These are phyloP conservation scores for Neolecta irregularis DNA, from an alignment of 1,139 yeast genomes.

Conservation along the genomic window DNA sequence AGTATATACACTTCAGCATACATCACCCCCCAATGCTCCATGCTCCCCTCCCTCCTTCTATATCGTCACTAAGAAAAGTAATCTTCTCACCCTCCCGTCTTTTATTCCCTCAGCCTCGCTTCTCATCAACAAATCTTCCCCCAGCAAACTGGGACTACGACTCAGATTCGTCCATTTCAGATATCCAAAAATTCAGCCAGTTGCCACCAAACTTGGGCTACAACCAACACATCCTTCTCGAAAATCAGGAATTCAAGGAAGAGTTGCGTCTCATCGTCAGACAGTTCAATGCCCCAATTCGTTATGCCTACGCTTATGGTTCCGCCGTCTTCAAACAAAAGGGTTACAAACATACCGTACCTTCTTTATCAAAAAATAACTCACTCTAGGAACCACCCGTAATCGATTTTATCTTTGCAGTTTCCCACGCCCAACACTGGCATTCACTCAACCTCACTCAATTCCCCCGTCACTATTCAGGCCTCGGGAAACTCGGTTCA, in stretches of 20 bases:
- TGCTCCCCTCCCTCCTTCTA: too few species aligned
- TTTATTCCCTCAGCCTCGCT: too few species aligned
- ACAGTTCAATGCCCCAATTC: slow-evolving; percentile 52
- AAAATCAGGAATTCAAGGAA: slow-evolving; percentile 29
- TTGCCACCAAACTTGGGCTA: slow-evolving; percentile 40
- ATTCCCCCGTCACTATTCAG: slow-evolving; percentile 62
- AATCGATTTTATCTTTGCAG: slow-evolving; percentile 77
- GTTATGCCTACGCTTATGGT: slow-evolving; percentile 82
- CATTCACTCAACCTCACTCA: slow-evolving; percentile 55
- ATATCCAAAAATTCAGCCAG: slow-evolving; percentile 32
- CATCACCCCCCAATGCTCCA: too few species aligned
- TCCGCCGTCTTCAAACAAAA: slow-evolving; percentile 82
- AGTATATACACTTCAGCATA: too few species aligned
- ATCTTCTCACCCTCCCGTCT: too few species aligned
- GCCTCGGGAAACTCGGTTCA: slow-evolving; percentile 45
- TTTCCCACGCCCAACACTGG: slow-evolving; percentile 56
- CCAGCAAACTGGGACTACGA: too few species aligned
- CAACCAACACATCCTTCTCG: slow-evolving; percentile 42
- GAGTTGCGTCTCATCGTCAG: slow-evolving; percentile 37
- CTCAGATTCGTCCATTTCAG: too few species aligned
- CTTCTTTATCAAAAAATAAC: slow-evolving; percentile 2
- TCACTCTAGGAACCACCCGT: slow-evolving; percentile 39
- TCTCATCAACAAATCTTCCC: too few species aligned
- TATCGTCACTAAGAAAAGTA: too few species aligned
- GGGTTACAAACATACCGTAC: slow-evolving; percentile 8